Evolutionary conservation across 192 early-diverging fungal species (phyloP).

Genomic region (Umbelopsis ramanniana): DNA sequence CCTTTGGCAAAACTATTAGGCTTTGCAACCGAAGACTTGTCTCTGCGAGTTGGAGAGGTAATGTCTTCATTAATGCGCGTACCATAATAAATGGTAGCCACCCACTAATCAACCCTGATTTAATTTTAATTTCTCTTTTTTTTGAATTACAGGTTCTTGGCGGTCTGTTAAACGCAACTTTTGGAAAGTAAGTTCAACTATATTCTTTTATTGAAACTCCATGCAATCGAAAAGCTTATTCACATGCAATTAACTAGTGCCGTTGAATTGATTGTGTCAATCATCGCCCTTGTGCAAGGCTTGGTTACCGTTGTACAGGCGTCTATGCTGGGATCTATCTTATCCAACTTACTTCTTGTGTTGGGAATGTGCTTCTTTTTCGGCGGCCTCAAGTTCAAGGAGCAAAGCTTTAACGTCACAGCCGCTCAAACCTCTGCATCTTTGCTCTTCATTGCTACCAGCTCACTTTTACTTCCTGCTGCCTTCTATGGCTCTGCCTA

Average conservation of each 20-base stretch:
- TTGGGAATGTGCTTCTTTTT: slow-evolving; percentile 86
- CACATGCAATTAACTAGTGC: slow-evolving; percentile 82
- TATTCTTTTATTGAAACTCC: too few relatives aligned
- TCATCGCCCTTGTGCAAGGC: slow-evolving; percentile 81
- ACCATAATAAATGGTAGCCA: background rate
- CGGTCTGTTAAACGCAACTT: slow-evolving; percentile 79
- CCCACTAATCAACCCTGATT: background rate
- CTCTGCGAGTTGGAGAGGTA: slow-evolving; percentile 67
- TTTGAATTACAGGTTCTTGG: slow-evolving; percentile 66
- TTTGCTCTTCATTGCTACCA: slow-evolving; percentile 67
- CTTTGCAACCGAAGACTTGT: slow-evolving; percentile 86
- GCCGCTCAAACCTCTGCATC: slow-evolving; percentile 77
- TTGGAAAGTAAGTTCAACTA: slow-evolving; percentile 33
- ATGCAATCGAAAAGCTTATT: background rate
- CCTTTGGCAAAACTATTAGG: slow-evolving; percentile 89
- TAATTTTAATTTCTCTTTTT: background rate
- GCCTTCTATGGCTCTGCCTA: slow-evolving; percentile 52
- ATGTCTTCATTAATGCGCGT: background rate
- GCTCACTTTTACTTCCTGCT: slow-evolving; percentile 73
- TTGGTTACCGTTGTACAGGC: slow-evolving; percentile 87
- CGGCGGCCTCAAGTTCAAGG: slow-evolving; percentile 79
- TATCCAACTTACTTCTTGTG: slow-evolving; percentile 88
- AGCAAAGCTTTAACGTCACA: slow-evolving; percentile 72
- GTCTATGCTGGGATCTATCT: slow-evolving; percentile 86
- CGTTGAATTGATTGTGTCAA: slow-evolving; percentile 82